Percentiles rank a stretch among this genome's conserved stretches.
phyloP scores from a whole-genome alignment of 768 basidiomycete genomes.

The Macrolepiota fuliginosa region DNA sequence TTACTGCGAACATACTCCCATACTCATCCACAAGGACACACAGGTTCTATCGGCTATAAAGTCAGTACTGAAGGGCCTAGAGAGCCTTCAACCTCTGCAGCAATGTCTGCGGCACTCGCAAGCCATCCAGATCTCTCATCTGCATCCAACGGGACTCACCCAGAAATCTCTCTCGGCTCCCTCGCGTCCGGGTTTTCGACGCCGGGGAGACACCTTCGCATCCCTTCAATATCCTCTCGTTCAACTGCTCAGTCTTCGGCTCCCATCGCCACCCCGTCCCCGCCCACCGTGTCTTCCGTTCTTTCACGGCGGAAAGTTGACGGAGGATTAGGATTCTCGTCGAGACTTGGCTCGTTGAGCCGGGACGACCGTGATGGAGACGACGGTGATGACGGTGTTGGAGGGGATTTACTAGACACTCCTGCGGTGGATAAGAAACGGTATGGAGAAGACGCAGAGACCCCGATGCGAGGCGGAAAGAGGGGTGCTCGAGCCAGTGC shows the following conservation, averaged over 20 bases:
- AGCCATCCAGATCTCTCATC: slow-evolving; percentile 4
- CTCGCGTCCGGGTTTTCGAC: slow-evolving; percentile 52
- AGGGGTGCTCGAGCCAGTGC: slow-evolving; percentile 33
- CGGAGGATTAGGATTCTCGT: slow-evolving; percentile 29
- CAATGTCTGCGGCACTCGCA: slow-evolving; percentile 9
- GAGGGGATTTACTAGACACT: slow-evolving; percentile 48
- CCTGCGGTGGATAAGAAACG: slow-evolving; percentile 48
- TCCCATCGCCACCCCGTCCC: slow-evolving; percentile 48
- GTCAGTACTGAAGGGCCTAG: neutral
- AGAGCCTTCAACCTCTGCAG: neutral
- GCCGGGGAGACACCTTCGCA: slow-evolving; percentile 40
- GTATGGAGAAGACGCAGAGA: slow-evolving; percentile 15
- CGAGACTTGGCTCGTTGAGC: slow-evolving; percentile 31
- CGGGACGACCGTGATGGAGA: slow-evolving; percentile 21
- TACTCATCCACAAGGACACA: neutral
- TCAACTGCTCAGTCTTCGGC: slow-evolving; percentile 53
- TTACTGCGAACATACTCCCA: neutral
- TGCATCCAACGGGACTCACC: slow-evolving; percentile 29
- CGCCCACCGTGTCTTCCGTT: slow-evolving; percentile 28
- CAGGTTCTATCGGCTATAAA: neutral
- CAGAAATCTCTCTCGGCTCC: slow-evolving; percentile 63
- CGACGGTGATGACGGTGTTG: slow-evolving; percentile 25
- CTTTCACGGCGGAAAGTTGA: slow-evolving; percentile 41
- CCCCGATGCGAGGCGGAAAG: slow-evolving; percentile 3
- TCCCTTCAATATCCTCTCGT: slow-evolving; percentile 48